A percentile compares a stretch with the other conserved stretches of the same genome.
phyloP scores from a whole-genome alignment of 2,329 filamentous ascomycete genomes.

The Talaromyces sp. region DNA sequence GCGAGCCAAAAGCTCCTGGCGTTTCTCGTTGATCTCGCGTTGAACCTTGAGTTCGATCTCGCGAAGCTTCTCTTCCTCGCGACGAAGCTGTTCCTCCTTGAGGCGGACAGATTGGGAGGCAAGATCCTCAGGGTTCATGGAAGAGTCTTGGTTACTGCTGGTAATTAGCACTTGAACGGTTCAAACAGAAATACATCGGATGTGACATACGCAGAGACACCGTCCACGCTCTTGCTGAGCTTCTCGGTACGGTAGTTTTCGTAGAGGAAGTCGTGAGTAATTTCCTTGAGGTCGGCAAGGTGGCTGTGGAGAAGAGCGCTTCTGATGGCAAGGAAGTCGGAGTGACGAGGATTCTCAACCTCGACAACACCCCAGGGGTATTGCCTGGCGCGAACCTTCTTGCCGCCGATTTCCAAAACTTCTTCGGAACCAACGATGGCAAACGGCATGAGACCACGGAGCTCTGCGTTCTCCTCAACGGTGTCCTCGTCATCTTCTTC shows the following conservation, averaged over 20 bases:
- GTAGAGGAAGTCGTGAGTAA: conserved; percentile 99
- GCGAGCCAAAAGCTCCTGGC: conserved; percentile 93
- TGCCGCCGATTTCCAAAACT: conserved; percentile 85
- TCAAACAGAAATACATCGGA: conserved; percentile 6
- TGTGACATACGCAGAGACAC: conserved; percentile 67
- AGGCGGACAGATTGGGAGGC: conserved; percentile 95
- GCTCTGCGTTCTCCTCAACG: conserved; percentile 97
- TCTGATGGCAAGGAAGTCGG: conserved; percentile 94
- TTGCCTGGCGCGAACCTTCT: conserved; percentile 87
- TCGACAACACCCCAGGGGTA: conserved; percentile 99
- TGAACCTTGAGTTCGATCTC: conserved; percentile 99
- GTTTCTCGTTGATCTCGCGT: conserved; percentile 99
- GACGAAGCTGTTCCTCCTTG: conserved; percentile 98
- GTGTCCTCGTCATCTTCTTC: conserved; percentile 99
- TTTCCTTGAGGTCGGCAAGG: conserved; percentile 97
- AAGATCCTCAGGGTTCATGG: conserved; percentile 96
- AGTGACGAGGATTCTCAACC: conserved; percentile 98
- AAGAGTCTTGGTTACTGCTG: conserved; percentile 61
- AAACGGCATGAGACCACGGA: conserved; percentile 96
- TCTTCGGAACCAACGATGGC: conserved; percentile 98
- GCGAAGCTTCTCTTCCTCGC: conserved; percentile 98
- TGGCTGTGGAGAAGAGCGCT: conserved; percentile 96
- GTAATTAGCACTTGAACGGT: conserved; percentile 18
- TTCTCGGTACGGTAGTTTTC: conserved; percentile 99
- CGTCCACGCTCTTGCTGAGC: conserved; percentile 98